phyloP scores from a whole-genome alignment of 495 filamentous ascomycete species.

The Aspergillus leporis region DNA sequence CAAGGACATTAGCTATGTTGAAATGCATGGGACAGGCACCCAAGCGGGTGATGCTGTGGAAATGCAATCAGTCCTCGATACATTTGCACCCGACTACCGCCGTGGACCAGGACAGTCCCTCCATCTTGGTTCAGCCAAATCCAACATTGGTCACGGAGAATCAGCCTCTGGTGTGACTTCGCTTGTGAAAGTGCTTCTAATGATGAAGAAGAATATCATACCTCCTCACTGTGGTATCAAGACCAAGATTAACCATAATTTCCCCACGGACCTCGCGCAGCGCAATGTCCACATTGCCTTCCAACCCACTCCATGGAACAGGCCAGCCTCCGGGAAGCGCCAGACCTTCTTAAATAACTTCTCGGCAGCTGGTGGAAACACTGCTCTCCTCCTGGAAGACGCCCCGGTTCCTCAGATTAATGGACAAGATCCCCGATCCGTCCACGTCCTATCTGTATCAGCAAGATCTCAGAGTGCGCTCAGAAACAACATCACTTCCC shows the following conservation, averaged over 20 bases:
- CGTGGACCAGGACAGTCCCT: conserved; percentile 70
- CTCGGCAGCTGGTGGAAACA: conserved; percentile 59
- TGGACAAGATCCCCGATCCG: conserved; percentile 54
- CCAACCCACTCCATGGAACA: conserved; percentile 59
- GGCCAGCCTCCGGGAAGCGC: conserved; percentile 63
- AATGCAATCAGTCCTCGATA: conserved; percentile 73
- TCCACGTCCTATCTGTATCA: conserved; percentile 53
- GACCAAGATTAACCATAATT: conserved; percentile 74
- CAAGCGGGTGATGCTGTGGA: conserved; percentile 80
- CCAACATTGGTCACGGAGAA: conserved; percentile 89
- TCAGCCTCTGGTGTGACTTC: conserved; percentile 83
- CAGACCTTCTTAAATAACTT: conserved; percentile 71
- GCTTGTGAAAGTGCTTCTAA: conserved; percentile 81
- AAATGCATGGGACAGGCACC: conserved; percentile 90
- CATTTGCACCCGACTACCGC: conserved; percentile 74
- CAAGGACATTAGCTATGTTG: conserved; percentile 75
- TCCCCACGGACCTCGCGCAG: conserved; percentile 71
- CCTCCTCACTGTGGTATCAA: conserved; percentile 91
- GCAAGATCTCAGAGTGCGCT: conserved; percentile 55
- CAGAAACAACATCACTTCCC: conserved; percentile 53
- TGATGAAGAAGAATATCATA: conserved; percentile 82
- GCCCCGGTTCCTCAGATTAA: conserved; percentile 39
- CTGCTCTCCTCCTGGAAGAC: conserved; percentile 56
- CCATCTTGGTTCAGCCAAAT: conserved; percentile 80
- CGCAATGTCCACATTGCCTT: conserved; percentile 73